phyloP scores from a whole-genome alignment of 2,329 filamentous ascomycete species.

The Madurella fahalii region DNA sequence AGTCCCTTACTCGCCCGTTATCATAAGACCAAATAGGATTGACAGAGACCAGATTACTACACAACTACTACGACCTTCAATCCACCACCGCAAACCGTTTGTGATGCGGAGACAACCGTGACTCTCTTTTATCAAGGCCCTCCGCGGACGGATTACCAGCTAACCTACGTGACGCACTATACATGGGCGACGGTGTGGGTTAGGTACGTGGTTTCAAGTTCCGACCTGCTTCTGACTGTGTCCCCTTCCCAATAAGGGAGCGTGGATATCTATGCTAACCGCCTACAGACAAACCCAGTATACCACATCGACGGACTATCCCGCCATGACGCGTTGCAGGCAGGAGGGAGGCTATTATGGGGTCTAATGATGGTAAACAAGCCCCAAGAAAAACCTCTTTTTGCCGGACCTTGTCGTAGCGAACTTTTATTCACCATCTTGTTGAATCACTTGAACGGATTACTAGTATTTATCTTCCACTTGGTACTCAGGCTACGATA shows the following conservation, averaged over 20 bases:
- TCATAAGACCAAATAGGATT: not conserved
- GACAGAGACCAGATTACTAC: slow-evolving; percentile 7
- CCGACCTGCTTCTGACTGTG: not conserved
- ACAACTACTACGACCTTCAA: slow-evolving; percentile 16
- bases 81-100: slow-evolving; percentile 23
- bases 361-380: too few species aligned
- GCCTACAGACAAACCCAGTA: slow-evolving; percentile 26
- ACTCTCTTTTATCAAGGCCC: slow-evolving; percentile 25
- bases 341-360: slow-evolving; percentile 25
- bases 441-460: too few species aligned
- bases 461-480: too few species aligned
- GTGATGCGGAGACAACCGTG: slow-evolving; percentile 21
- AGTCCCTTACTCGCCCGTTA: not conserved
- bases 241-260: not conserved
- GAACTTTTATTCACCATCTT: too few species aligned
- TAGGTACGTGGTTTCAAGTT: slow-evolving; percentile 22
- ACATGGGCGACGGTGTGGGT: slow-evolving; percentile 25
- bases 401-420: too few species aligned
- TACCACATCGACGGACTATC: slow-evolving; percentile 22
- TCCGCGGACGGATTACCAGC: slow-evolving; percentile 23
- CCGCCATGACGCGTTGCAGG: slow-evolving; percentile 24
- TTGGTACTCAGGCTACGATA: too few species aligned
- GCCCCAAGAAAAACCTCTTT: too few species aligned
- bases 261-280: too few species aligned
- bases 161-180: slow-evolving; percentile 24